A percentile compares a stretch with the other conserved stretches of the same genome.
These are phyloP conservation scores for Morella rubra DNA, from an alignment of 306 rosid genomes.

Conservation along the genomic window DNA sequence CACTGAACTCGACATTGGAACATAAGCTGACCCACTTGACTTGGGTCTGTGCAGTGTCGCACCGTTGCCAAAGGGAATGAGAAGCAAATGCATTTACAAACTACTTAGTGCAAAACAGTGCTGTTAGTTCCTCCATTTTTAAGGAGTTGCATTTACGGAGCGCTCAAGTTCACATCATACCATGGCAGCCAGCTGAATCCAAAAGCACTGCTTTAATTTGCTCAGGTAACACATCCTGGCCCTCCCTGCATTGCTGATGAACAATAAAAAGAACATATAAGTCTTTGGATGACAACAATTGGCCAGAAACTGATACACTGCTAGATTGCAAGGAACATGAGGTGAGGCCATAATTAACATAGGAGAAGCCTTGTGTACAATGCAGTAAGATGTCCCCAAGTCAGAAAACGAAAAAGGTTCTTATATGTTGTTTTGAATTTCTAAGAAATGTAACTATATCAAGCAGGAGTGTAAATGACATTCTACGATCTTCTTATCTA, in stretches of 20 bases:
- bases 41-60: slow-evolving; percentile 10
- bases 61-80: slow-evolving; percentile 22
- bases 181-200: slow-evolving; percentile 79
- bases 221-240: slow-evolving; percentile 80
- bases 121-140: slow-evolving; percentile 29
- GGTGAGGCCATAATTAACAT: background rate
- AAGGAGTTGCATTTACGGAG: slow-evolving; percentile 13
- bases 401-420: background rate
- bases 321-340: background rate
- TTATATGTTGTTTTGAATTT: background rate
- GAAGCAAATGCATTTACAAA: slow-evolving; percentile 38
- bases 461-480: background rate
- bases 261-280: slow-evolving; percentile 21
- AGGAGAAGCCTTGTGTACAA: background rate
- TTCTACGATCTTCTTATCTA: background rate
- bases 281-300: background rate
- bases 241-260: slow-evolving; percentile 88
- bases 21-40: slow-evolving; percentile 34
- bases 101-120: slow-evolving; percentile 28
- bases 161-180: slow-evolving; percentile 45
- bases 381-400: background rate
- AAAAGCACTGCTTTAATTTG: slow-evolving; percentile 76
- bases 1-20: slow-evolving; percentile 27
- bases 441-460: background rate
- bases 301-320: background rate